Conservation (phyloP, 192 early-diverging fungal species). For the Backusella australiensis region DNA sequence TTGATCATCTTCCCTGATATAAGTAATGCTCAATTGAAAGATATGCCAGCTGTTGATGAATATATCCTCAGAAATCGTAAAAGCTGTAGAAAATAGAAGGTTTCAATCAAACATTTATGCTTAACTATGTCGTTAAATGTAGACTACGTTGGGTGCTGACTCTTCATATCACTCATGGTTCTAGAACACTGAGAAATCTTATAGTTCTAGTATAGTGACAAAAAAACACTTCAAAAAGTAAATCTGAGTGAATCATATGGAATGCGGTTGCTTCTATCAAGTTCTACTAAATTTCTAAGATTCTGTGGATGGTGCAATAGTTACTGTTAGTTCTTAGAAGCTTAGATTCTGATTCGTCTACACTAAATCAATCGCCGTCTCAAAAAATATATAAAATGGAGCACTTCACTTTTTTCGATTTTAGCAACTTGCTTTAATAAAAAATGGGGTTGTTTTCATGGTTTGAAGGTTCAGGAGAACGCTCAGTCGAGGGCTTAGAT, state of each 20-base stretch:
- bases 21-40: too few relatives aligned
- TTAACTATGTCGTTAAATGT: not conserved
- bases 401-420: not conserved
- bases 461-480: not conserved
- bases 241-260: too few relatives aligned
- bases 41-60: not conserved
- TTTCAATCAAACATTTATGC: not conserved
- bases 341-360: not conserved
- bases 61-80: too few relatives aligned
- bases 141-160: not conserved
- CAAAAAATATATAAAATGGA: not conserved
- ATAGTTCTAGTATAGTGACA: not conserved
- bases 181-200: not conserved
- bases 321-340: not conserved
- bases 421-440: not conserved
- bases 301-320: not conserved
- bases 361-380: not conserved
- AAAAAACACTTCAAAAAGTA: too few relatives aligned
- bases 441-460: conserved; percentile 24
- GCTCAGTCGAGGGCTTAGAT: not conserved
- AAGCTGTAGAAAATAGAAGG: too few relatives aligned
- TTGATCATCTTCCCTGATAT: too few relatives aligned
- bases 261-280: too few relatives aligned
- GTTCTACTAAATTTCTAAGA: not conserved
- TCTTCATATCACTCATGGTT: not conserved